Evolutionary conservation across 169 alveolate genomes (phyloP), one percentile per base, ranked within the genome.

Genomic region (Plasmodium coatneyi): DNA sequence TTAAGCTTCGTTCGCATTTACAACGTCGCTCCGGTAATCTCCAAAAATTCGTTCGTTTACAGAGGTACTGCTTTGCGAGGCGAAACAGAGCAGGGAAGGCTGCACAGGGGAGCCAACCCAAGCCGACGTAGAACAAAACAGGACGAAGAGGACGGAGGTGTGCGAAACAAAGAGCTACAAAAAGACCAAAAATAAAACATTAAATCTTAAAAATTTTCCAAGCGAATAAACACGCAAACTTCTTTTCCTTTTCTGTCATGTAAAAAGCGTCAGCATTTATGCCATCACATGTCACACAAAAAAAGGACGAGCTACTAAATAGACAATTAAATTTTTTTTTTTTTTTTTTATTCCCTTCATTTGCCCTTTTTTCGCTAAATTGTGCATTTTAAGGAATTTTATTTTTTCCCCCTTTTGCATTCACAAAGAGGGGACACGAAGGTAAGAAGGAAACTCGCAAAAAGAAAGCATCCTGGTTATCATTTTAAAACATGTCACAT

Each of bases 371-470:
- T 14, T 49, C 60, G 22, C 60, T 49, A 7, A 49, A 49, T 49
- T 49, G 60, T 49, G 66, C 87, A n/a, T 46, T 43, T 46, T 80
- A n/a, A 80, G 19, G 43, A 30, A 80, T 80, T 80, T 80, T 78
- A 78, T n/a, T 78, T 43, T 30, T 80, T 49, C 22, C 43, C 87
- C 41, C 9, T 14, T 80, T 22, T 80, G 87, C 87, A 80, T 80
- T 76, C 87, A 80, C 32, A 49, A 1, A 32, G 46, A 12, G 46
- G 49, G 46, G 22, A 49, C 60, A 49, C 60, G 60, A 49, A 14
- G 60, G 60, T 49, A 49, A 49, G 22, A 49, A 14, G 60, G 14
- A 14, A 49, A 49, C 60, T 49, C 19, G 60, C 60, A 49, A 49
- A 14, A 49, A 49, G 60, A 49, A 49, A 49, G 14, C 60, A 49